phyloP scores from a whole-genome alignment of 192 early-diverging fungal species.

The Mortierella alpina region DNA sequence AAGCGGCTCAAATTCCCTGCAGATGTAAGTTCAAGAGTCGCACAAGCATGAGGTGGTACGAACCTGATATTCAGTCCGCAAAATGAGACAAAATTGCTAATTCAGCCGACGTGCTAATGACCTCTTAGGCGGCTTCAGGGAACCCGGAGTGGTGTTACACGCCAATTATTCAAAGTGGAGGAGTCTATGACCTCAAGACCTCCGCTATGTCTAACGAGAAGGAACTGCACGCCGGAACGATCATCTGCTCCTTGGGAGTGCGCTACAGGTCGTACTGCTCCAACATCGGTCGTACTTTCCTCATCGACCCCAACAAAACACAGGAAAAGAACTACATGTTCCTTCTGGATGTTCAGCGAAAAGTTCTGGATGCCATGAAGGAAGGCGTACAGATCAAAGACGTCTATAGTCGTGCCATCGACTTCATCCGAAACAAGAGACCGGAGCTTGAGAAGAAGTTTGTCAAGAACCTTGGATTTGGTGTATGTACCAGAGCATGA shows the following conservation, averaged over 20 bases:
- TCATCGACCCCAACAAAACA: conserved; percentile 90
- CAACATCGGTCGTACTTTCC: conserved; percentile 91
- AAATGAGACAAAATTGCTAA: background rate
- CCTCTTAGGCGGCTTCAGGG: conserved; percentile 64
- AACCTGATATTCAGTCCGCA: background rate
- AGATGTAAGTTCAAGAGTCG: conserved; percentile 62
- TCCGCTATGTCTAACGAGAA: conserved; percentile 80
- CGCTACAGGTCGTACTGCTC: conserved; percentile 97
- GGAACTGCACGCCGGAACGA: conserved; percentile 86
- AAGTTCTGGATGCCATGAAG: conserved; percentile 75
- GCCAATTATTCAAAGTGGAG: conserved; percentile 97
- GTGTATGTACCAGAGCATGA: conserved; percentile 56
- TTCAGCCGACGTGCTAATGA: background rate
- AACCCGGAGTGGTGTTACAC: conserved; percentile 90
- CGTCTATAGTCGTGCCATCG: conserved; percentile 77
- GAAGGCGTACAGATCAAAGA: conserved; percentile 81
- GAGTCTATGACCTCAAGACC: conserved; percentile 87
- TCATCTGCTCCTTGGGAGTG: conserved; percentile 93
- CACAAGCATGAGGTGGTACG: background rate
- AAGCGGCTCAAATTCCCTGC: conserved; percentile 74
- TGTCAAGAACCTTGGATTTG: conserved; percentile 88
- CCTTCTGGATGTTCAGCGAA: conserved; percentile 85
- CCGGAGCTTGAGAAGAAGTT: conserved; percentile 91
- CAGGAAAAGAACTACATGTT: conserved; percentile 96
- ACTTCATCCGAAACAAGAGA: conserved; percentile 78